Evolutionary conservation across 2,329 filamentous ascomycete genomes (phyloP), one percentile per base, ranked within the genome.

Genomic region (Pseudogymnoascus sp.): DNA sequence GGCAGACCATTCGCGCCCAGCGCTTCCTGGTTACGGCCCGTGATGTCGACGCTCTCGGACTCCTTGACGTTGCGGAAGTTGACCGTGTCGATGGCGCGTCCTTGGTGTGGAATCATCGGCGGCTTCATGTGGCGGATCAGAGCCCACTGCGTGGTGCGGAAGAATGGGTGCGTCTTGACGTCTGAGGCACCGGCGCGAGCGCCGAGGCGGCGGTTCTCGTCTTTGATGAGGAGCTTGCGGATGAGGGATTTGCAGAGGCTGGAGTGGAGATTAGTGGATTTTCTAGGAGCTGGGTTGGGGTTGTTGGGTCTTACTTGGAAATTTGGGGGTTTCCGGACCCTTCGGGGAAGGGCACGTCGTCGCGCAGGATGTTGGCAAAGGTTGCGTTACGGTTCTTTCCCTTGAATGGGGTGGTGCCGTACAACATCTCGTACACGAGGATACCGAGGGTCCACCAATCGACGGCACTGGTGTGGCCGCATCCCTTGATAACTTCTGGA

Each of bases 361-460:
- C 94, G 60, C 92, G 82, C 65, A 99, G 75, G 67, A 99, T 99
- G 72, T 97, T 99, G 64, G 92, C 93, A 77, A 99, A 99, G 0
- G 94, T 99, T 12, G 92, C 91, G 70, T 97, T 99, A 38, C 94
- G 85, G 75, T 97, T 99, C 83, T 99, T 97, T 68, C 94, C 94
- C 79, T 99, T 99, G 82, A 99, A 99, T 1, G 94, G 94, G 0
- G 94, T 99, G 0, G 93, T 99, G 61, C 94, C 94, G 76, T 93
- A 99, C 36, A 99, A 81, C 94, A 99, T 99, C 75, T 99, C 94
- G 74, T 97, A 99, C 61, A 99, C 91, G 71, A 99, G 77, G 67
- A 99, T 97, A 18, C 94, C 94, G 60, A 99, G 76, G 0, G 94
- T 99, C 94, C 94, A 99, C 94, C 94, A 99, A 74, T 99, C 94